phyloP scores from a whole-genome alignment of 1,139 yeast genomes.

The Candida sanyaensis region DNA sequence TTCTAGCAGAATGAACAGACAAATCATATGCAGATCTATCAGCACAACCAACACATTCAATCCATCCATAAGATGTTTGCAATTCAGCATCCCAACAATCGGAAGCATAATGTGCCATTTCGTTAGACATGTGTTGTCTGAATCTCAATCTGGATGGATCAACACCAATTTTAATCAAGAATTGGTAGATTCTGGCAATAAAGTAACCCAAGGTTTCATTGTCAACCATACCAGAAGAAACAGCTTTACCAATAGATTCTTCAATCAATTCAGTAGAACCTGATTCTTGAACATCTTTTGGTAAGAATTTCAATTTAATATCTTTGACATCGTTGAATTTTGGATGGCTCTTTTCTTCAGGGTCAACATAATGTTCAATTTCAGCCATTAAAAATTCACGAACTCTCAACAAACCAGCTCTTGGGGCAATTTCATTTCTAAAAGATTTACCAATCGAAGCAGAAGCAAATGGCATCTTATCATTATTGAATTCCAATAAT shows the following conservation, averaged over 20 bases:
- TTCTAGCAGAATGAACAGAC: conserved; percentile 91
- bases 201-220: conserved; percentile 97
- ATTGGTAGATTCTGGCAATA: conserved; percentile 86
- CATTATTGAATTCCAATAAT: conserved; percentile 91
- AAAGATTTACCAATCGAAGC: conserved; percentile 98
- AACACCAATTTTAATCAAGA: conserved; percentile 87
- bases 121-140: conserved; percentile 98
- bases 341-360: conserved; percentile 78
- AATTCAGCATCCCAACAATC: conserved; percentile 99
- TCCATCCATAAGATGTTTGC: conserved; percentile 96
- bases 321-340: conserved; percentile 77
- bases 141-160: conserved; percentile 82
- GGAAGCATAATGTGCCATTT: conserved; percentile 99
- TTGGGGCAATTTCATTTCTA: conserved; percentile 98
- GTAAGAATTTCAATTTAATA: conserved; percentile 72
- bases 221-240: conserved; percentile 81
- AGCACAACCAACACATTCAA: conserved; percentile 99
- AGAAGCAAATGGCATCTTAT: conserved; percentile 97
- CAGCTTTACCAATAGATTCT: conserved; percentile 87
- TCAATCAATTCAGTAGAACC: conserved; percentile 73
- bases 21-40: conserved; percentile 98
- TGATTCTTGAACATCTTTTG: conserved; percentile 82
- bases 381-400: conserved; percentile 99
- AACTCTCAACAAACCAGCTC: conserved; percentile 95
- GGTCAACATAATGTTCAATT: conserved; percentile 98